Conservation (phyloP, 495 filamentous ascomycete species). For the Ramalina intermedia region DNA sequence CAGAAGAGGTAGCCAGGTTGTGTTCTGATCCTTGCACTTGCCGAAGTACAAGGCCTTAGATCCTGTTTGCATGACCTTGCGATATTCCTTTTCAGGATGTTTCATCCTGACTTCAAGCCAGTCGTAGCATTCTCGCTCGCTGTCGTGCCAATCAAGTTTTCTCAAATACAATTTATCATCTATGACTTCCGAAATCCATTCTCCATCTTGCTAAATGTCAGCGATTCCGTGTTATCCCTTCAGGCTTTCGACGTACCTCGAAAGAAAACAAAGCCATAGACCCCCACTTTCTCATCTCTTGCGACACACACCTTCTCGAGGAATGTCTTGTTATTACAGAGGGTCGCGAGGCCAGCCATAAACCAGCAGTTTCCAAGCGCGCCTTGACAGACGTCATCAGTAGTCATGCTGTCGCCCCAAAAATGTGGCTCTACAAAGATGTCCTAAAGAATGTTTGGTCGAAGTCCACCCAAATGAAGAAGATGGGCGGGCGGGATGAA, state of each 20-base stretch:
- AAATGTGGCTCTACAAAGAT: constrained; percentile 79
- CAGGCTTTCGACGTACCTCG: constrained; percentile 34
- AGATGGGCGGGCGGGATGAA: constrained; percentile 15
- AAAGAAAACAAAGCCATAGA: constrained; percentile 88
- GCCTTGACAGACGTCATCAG: constrained; percentile 66
- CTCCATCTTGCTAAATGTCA: constrained; percentile 21
- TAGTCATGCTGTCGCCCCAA: constrained; percentile 63
- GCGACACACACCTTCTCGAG: constrained; percentile 72
- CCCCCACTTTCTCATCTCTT: constrained; percentile 61
- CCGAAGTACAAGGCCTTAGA: constrained; percentile 53
- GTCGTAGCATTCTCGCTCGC: constrained; percentile 42
- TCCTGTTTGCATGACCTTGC: constrained; percentile 31
- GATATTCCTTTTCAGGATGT: constrained; percentile 65
- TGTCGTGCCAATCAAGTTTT: constrained; percentile 68
- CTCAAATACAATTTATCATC: constrained; percentile 52
- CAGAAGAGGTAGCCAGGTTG: constrained; percentile 65
- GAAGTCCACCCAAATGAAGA: not conserved
- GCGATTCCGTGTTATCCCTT: constrained; percentile 47
- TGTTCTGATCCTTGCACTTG: constrained; percentile 50
- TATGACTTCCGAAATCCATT: not conserved
- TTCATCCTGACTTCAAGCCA: constrained; percentile 59
- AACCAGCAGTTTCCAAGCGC: constrained; percentile 82
- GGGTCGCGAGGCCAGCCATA: constrained; percentile 66
- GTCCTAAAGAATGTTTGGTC: constrained; percentile 28
- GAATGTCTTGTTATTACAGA: constrained; percentile 61